Percentiles rank a stretch among this genome's conserved stretches.
Evolutionary conservation across 805 yeast species (phyloP).

Genomic region (Sugiyamaella smithiae): DNA sequence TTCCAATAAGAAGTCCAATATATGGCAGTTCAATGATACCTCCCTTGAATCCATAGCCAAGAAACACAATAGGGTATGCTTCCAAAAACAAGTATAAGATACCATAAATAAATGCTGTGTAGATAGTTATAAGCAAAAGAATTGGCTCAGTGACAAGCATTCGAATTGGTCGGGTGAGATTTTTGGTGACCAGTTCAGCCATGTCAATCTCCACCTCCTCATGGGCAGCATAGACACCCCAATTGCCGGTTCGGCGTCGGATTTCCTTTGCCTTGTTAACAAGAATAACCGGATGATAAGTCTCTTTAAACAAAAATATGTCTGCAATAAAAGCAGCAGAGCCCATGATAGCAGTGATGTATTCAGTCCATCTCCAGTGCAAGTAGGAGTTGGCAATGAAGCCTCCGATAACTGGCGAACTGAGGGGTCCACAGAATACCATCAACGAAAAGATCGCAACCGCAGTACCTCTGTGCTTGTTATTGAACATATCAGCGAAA

Average conservation of each 20-base stretch:
- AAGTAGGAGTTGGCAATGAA: conserved; percentile 56
- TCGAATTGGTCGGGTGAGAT: conserved; percentile 60
- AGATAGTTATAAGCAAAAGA: conserved; percentile 58
- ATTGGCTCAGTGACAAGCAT: conserved; percentile 73
- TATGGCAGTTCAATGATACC: conserved; percentile 79
- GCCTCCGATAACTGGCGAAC: conserved; percentile 75
- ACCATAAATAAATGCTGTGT: conserved; percentile 77
- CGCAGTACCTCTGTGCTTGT: conserved; percentile 69
- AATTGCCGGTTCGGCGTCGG: conserved; percentile 67
- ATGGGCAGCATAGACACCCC: conserved; percentile 77
- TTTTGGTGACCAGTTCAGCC: conserved; percentile 58
- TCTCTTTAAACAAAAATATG: conserved; percentile 49
- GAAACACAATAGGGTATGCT: conserved; percentile 72
- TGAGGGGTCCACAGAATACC: conserved; percentile 73
- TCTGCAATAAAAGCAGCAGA: conserved; percentile 40
- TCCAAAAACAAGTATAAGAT: conserved; percentile 67
- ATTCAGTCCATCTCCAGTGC: conserved; percentile 85
- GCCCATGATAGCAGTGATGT: conserved; percentile 62
- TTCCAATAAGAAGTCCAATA: conserved; percentile 69
- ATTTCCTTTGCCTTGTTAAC: conserved; percentile 58
- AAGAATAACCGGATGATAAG: conserved; percentile 67
- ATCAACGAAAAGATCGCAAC: conserved; percentile 67
- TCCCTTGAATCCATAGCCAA: conserved; percentile 55
- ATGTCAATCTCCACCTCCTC: conserved; percentile 57
- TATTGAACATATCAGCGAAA: conserved; percentile 76